These are phyloP conservation scores for Crotalaria pallida DNA, from an alignment of 306 rosid species.

Conservation along the genomic window DNA sequence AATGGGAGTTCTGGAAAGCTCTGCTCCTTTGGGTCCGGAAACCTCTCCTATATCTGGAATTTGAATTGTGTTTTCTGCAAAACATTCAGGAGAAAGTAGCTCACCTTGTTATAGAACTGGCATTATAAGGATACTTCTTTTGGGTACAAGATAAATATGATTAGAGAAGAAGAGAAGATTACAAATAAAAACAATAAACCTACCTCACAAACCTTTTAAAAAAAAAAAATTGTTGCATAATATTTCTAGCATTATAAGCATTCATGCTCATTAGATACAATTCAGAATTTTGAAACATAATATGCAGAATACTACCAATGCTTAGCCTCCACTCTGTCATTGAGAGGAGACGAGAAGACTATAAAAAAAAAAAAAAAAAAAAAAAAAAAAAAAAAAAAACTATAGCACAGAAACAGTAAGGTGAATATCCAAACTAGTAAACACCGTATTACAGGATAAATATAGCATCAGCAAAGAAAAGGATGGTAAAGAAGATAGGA, in stretches of 20 bases:
- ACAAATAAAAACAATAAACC: neutral
- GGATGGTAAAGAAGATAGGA: constrained; percentile 9
- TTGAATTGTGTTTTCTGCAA: constrained; percentile 59
- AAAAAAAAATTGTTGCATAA: no score
- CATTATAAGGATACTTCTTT: neutral
- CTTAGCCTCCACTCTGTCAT: constrained; percentile 8
- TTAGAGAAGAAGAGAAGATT: neutral
- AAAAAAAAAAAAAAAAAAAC: no score
- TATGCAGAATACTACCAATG: neutral
- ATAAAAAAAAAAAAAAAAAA: no score
- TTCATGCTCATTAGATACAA: neutral
- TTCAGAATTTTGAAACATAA: constrained; percentile 4
- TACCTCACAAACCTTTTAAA: neutral
- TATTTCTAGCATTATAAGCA: neutral
- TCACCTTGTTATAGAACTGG: neutral
- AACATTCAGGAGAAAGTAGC: constrained; percentile 12
- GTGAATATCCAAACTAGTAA: constrained; percentile 8
- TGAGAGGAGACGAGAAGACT: neutral
- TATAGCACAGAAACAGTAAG: neutral
- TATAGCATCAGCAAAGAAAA: constrained; percentile 18
- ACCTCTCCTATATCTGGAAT: constrained; percentile 63
- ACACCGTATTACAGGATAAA: neutral
- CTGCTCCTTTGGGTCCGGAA: constrained; percentile 57
- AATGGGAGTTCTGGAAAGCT: constrained; percentile 59
- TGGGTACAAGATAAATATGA: neutral